These are phyloP conservation scores for Orobanche coerulescens DNA, from an alignment of 257 asterid genomes.

Conservation along the genomic window DNA sequence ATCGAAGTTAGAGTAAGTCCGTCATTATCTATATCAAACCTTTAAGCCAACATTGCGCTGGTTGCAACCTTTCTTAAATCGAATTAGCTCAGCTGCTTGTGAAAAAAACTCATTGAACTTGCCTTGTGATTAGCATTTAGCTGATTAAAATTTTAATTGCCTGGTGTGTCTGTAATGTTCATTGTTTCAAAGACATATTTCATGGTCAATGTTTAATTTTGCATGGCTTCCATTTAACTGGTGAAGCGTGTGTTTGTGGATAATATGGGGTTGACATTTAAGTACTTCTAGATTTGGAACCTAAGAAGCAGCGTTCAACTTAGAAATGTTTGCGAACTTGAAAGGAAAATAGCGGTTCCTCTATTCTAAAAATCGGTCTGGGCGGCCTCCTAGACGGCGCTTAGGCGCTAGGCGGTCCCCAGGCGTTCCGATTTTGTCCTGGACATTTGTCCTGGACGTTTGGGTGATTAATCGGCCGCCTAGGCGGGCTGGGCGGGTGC, in stretches of 20 bases:
- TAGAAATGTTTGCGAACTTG: too few species aligned
- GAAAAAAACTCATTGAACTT: neutral
- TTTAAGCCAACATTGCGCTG: neutral
- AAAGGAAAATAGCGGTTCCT: too few species aligned
- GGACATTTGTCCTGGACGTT: too few species aligned
- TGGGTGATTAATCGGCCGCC: too few species aligned
- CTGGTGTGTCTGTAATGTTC: neutral
- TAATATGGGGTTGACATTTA: neutral
- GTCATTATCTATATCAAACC: neutral
- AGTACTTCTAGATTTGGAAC: neutral
- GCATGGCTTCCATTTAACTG: neutral
- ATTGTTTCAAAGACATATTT: neutral
- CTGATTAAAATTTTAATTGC: too few species aligned
- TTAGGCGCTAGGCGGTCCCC: too few species aligned
- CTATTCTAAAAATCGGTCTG: too few species aligned
- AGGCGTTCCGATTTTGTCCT: too few species aligned
- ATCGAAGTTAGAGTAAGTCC: constrained; percentile 47
- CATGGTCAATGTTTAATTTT: neutral
- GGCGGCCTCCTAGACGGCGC: too few species aligned
- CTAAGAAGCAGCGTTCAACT: neutral
- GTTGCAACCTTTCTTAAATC: neutral
- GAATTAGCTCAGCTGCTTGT: neutral
- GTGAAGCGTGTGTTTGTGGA: neutral
- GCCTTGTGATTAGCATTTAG: neutral
- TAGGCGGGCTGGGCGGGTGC: too few species aligned